A percentile compares a stretch with the other conserved stretches of the same genome.
Evolutionary conservation across 2,329 filamentous ascomycete species (phyloP).

Genomic region (Tolypocladium endophyticum): DNA sequence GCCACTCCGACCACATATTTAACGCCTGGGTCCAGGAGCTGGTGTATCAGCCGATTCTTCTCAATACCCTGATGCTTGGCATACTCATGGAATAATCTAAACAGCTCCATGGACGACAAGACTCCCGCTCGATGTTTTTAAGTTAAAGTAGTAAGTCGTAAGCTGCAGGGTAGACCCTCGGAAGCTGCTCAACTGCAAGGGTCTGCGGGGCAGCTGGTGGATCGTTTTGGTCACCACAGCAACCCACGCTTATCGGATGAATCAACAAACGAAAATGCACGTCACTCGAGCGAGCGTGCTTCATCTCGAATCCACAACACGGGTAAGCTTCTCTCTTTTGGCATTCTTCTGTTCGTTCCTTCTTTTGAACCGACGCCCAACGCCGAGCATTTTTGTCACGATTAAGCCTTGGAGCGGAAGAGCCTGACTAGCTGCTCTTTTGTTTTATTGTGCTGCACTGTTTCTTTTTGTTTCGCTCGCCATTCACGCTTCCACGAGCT

Average conservation of each 20-base stretch:
- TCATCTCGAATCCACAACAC: background rate
- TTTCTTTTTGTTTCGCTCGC: background rate
- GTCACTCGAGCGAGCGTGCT: background rate
- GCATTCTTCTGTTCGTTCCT: slow-evolving; percentile 3
- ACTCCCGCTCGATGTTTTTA: background rate
- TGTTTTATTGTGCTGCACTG: background rate
- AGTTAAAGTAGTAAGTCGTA: no score
- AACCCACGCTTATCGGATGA: background rate
- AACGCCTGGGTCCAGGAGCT: no score
- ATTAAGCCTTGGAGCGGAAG: slow-evolving; percentile 1
- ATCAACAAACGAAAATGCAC: slow-evolving; percentile 1
- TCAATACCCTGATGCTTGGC: background rate
- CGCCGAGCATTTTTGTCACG: slow-evolving; percentile 13
- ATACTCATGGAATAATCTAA: background rate
- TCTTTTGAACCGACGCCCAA: background rate
- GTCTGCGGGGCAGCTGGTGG: background rate
- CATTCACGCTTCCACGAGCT: background rate
- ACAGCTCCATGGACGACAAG: background rate
- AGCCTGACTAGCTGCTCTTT: background rate
- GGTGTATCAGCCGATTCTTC: no score
- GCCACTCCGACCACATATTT: no score
- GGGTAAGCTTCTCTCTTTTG: background rate
- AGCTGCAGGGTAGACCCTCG: background rate
- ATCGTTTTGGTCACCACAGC: background rate
- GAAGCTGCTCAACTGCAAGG: background rate